Base-by-base conservation (phyloP, 1,139 yeast species). In the Lodderomyces orthopsilosis region DNA sequence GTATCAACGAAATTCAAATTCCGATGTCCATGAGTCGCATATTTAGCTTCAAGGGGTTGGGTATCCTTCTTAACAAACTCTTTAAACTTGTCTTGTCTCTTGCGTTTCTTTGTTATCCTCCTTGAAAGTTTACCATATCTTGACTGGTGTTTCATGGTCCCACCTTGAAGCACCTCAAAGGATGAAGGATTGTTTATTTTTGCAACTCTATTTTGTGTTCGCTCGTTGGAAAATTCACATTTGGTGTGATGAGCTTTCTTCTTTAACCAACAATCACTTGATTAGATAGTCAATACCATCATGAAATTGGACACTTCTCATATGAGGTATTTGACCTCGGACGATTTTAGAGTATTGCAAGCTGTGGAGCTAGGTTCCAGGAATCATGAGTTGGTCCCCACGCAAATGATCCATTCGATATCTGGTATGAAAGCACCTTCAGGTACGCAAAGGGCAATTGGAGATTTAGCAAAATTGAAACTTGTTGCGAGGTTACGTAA, bases 321-420 rank as follows among this genome's bases (percentile, higher is more conserved):
- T 61, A 87, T 93, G 96, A 77, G 98, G 65, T 93, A 91, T 60
- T 71, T 93, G 59, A 83, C 96, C 53, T 74, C 84, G 4, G 97
- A 90, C 51, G 98, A 93, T 66, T 93, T 89, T 71, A 76, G 86
- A 46, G 95, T 90, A 14, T 79, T 93, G 43, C 86, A 85, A 47
- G 97, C 96, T 0, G 86, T 86, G 7, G 98, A 93, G 61, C 74
- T 79, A 63, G 98, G 98, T 7, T 84, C 97, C 1, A 77, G 88
- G 52, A 90, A 87, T 62, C 98, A 94, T 64, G 97, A 93, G 61
- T 79, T 94, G 47, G 98, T 94, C 14, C 98, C 99, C 13, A 88
- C 96, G 0, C 75, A 77, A 39, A 67, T 93, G 69, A 90, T 93
- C 47, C 86, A 83, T 50, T 84, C 85, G 47, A 68, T 90, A 34